A percentile compares a stretch with the other conserved stretches of the same genome.
Evolutionary conservation across 495 filamentous ascomycete species (phyloP).

Genomic region (Trichodelitschia bisporula): DNA sequence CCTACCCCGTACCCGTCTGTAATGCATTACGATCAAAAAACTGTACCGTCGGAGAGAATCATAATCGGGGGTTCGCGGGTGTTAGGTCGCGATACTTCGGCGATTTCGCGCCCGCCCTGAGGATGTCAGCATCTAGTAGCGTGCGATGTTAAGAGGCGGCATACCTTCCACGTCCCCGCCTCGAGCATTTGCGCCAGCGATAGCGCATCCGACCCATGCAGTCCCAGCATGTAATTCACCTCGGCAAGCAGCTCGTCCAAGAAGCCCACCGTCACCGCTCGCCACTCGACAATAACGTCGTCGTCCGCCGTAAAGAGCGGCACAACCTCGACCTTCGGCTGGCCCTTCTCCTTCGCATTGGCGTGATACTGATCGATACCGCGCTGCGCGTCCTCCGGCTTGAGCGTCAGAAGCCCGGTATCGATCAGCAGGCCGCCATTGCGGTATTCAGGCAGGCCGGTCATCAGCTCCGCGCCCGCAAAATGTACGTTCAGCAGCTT

Average conservation of each 20-base stretch:
- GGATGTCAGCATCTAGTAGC: constrained; percentile 3
- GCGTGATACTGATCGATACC: constrained; percentile 46
- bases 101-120: constrained; percentile 86
- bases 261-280: constrained; percentile 60
- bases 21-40: constrained; percentile 73
- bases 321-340: constrained; percentile 43
- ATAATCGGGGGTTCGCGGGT: constrained; percentile 94
- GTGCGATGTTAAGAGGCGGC: constrained; percentile 1
- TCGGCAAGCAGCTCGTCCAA: constrained; percentile 49
- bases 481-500: constrained; percentile 54
- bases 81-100: constrained; percentile 83
- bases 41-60: constrained; percentile 87
- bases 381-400: constrained; percentile 33
- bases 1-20: too few relatives aligned
- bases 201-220: constrained; percentile 29
- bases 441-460: constrained; percentile 67
- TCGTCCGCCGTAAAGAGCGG: constrained; percentile 58
- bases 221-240: constrained; percentile 40
- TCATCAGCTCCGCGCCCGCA: constrained; percentile 51
- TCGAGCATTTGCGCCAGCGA: constrained; percentile 60
- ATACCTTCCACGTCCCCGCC: constrained; percentile 88
- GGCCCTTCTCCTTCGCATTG: constrained; percentile 49
- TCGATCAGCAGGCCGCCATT: constrained; percentile 76
- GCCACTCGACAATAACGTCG: constrained; percentile 76
- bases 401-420: constrained; percentile 55